Conservation (phyloP, 768 basidiomycete genomes). For the Lactarius pseudohatsudake region DNA sequence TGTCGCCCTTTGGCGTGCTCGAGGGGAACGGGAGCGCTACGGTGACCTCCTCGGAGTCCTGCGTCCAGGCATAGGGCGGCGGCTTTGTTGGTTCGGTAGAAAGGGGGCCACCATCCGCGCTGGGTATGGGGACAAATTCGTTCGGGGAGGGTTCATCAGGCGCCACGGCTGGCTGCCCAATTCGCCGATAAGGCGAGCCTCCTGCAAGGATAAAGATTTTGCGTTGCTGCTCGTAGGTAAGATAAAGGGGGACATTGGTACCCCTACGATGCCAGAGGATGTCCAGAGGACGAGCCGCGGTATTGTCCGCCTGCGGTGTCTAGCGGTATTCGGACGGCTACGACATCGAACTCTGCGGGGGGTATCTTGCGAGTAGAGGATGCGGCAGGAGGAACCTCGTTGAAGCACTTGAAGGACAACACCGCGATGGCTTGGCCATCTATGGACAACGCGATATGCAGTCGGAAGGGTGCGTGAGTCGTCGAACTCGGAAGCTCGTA, state of each 20-base stretch:
- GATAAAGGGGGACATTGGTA: slow-evolving; percentile 64
- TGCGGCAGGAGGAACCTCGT: not conserved
- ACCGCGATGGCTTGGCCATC: slow-evolving; percentile 47
- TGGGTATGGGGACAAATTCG: slow-evolving; percentile 70
- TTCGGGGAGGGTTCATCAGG: slow-evolving; percentile 60
- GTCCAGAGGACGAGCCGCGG: slow-evolving; percentile 43
- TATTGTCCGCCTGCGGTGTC: slow-evolving; percentile 39
- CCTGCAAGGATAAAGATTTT: slow-evolving; percentile 58
- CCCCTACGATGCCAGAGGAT: slow-evolving; percentile 72
- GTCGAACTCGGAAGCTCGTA: slow-evolving; percentile 47
- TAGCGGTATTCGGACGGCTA: slow-evolving; percentile 55
- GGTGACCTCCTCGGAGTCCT: slow-evolving; percentile 79
- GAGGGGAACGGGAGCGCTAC: slow-evolving; percentile 83
- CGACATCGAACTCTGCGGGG: slow-evolving; percentile 58
- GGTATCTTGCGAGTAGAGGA: slow-evolving; percentile 30
- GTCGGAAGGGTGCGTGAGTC: slow-evolving; percentile 41
- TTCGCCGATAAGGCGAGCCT: slow-evolving; percentile 51
- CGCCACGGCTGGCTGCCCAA: slow-evolving; percentile 36
- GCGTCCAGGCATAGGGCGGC: slow-evolving; percentile 91
- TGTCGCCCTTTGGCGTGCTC: slow-evolving; percentile 56
- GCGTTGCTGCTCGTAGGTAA: slow-evolving; percentile 46
- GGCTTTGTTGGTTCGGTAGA: slow-evolving; percentile 47
- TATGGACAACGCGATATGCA: slow-evolving; percentile 44
- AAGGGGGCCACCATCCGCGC: slow-evolving; percentile 45
- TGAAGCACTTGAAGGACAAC: slow-evolving; percentile 57